Conservation (phyloP, 202 grass and related monocot species). For the Hordeum pubiflorum region DNA sequence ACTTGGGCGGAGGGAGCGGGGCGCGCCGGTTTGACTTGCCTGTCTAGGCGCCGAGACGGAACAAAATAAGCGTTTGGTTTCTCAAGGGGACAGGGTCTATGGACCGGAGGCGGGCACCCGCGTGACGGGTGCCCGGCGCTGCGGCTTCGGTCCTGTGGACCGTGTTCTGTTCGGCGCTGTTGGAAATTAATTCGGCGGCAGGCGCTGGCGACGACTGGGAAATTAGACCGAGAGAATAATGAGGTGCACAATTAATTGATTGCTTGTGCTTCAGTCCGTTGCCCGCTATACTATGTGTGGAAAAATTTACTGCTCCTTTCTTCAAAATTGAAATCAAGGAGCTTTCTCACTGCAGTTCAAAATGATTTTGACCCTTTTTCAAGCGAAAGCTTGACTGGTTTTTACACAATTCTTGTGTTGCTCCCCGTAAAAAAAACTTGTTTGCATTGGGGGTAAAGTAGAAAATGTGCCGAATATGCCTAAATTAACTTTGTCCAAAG, state of each 20-base stretch:
- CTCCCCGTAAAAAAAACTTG: not conserved
- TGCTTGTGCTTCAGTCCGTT: too few species aligned
- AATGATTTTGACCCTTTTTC: not conserved
- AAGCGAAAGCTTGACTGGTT: not conserved
- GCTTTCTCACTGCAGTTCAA: not conserved
- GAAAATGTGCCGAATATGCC: not conserved
- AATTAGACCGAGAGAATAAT: not conserved
- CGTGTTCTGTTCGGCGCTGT: not conserved
- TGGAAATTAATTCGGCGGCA: not conserved
- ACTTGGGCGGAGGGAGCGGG: not conserved
- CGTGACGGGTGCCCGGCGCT: not conserved
- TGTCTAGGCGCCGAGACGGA: not conserved
- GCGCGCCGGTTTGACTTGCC: constrained; percentile 25
- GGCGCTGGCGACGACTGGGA: not conserved
- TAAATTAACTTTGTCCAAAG: not conserved
- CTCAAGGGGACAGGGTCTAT: not conserved
- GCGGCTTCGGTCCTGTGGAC: not conserved
- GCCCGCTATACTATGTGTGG: too few species aligned
- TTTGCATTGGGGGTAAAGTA: not conserved
- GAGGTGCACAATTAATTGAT: not conserved
- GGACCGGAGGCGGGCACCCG: not conserved
- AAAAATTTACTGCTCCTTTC: too few species aligned
- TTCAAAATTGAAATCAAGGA: not conserved
- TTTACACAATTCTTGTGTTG: too few species aligned
- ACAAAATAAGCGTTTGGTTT: not conserved